Evolutionary conservation across 2,329 filamentous ascomycete genomes (phyloP), one percentile per base, ranked within the genome.

Genomic region (Dothistroma septosporum): DNA sequence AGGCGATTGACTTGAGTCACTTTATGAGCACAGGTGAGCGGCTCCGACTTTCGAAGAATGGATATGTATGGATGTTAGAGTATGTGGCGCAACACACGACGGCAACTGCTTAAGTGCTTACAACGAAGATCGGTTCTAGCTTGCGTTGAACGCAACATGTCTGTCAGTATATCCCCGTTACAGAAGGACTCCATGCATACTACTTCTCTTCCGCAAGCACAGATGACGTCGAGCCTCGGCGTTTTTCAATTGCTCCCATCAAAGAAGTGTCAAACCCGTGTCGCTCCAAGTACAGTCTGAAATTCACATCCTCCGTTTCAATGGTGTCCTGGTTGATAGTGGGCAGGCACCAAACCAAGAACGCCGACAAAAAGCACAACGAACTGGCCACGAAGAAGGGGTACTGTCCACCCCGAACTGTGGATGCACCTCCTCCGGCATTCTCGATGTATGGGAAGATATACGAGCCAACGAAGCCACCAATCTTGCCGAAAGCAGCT

Each of bases 311-410:
- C 75, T 97, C 92, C 16, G 82, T 70, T 0, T 87, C 84, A 64
- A 97, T 95, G 0, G 91, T 96, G 69, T 96, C 89, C 76, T 95
- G 85, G 11, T 86, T 86, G 62, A 97, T 88, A 53, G 90, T 78
- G 0, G 92, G 92, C 54, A 96, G 75, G 60, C 83, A 82, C 68
- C 91, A 84, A 1, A 85, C 84, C 31, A 92, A 73, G 10, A 78
- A 75, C 0, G 90, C 91, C 1, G 86, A 87, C 53, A 96, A 79
- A n/a, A 95, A 75, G 67, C 90, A 94, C 58, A 96, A 75, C 24
- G 84, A 80, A 44, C 87, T 89, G 1, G 87, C 87, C n/a, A 97
- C 90, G 75, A 87, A 96, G 78, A 96, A 97, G 0, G 92, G 92
- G 67, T 95, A 91, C 72, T 96, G 91, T 0, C 90, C 90, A 31